Percentiles rank a stretch among this genome's conserved stretches.
Conservation (phyloP, 345 rosid species). For the Dimocarpus longan region DNA sequence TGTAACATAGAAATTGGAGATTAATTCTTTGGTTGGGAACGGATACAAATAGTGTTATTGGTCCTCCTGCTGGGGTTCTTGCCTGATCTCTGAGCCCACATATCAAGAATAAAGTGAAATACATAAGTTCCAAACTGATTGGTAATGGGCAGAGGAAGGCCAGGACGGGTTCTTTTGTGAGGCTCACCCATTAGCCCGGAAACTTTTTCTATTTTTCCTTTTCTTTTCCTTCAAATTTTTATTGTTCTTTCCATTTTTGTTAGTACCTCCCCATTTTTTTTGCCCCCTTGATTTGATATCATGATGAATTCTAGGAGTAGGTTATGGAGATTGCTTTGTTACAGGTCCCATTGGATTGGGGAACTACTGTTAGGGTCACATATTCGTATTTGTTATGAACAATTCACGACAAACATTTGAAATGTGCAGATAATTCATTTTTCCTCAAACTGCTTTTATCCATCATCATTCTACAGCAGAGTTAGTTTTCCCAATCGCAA, state of each 20-base stretch:
- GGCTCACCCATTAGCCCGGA: slow-evolving; percentile 29
- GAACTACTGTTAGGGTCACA: slow-evolving; percentile 43
- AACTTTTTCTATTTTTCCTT: slow-evolving; percentile 11
- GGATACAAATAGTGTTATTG: slow-evolving; percentile 30
- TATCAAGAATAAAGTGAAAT: slow-evolving; percentile 37
- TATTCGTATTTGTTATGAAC: slow-evolving; percentile 43
- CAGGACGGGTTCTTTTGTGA: slow-evolving; percentile 24
- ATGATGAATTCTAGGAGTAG: slow-evolving; percentile 52
- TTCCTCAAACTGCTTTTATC: neutral
- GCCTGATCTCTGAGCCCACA: slow-evolving; percentile 35
- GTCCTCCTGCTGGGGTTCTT: slow-evolving; percentile 38
- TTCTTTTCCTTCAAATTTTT: slow-evolving; percentile 17
- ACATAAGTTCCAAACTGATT: slow-evolving; percentile 20
- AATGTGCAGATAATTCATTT: slow-evolving; percentile 54
- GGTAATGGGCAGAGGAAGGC: slow-evolving; percentile 41
- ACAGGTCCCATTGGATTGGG: slow-evolving; percentile 49
- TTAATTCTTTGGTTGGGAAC: slow-evolving; percentile 40
- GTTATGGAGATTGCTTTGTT: slow-evolving; percentile 47
- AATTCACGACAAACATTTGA: slow-evolving; percentile 42
- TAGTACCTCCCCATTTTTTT: slow-evolving; percentile 27
- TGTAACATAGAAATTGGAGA: slow-evolving; percentile 46
- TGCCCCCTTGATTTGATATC: slow-evolving; percentile 19
- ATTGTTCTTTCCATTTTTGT: slow-evolving; percentile 28
- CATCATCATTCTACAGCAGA: neutral
- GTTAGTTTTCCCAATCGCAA: too few species aligned